Evolutionary conservation across 306 rosid species (phyloP), one percentile per base, ranked within the genome.

Genomic region (Cyclanthera cordifolia): DNA sequence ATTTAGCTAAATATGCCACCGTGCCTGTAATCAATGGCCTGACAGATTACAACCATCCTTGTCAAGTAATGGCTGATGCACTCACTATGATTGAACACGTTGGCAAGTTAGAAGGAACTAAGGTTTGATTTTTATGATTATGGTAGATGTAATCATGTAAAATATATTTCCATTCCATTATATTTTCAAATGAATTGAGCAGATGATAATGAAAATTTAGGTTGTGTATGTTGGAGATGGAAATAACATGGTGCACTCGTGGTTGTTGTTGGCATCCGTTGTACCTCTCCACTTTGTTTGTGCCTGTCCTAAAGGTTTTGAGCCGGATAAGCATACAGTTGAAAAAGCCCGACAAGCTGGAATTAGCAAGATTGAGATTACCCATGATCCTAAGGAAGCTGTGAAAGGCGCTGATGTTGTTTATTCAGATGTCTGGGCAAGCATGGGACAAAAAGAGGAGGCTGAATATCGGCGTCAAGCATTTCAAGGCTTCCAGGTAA

Each of bases 391-490:
- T 23, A 85, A 78, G 84, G 97, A 94, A 79, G 97, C 95, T 58
- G 99, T 90, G 71, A 86, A 70, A 79, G 95, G 90, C 32, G 97
- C 97, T 57, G 95, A 93, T 71, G 85, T 94, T 69, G 91, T 90
- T 57, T 94, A 94, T 78, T 85, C 99, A 12, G 95, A 88, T 82
- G 95, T 90, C 72, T 94, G 97, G 97, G 95, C 99, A 48, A 90
- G 99, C 84, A 94, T 94, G 99, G 97, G 99, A 63, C 99, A 93
- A 79, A 93, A 93, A 83, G 99, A 93, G 73, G 99, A 90, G 82
- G 95, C 99, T 84, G 94, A 75, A 8, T 3, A 78, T 77, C 87
- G 99, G 2, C 91, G 79, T 32, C 77, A 87, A 82, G 91, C 53
- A 61, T 94, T 94, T 78, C 76, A 83, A 74, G 96, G 83, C 58